Base-by-base conservation (phyloP, 768 basidiomycete species). In the Fomitopsis serialis region DNA sequence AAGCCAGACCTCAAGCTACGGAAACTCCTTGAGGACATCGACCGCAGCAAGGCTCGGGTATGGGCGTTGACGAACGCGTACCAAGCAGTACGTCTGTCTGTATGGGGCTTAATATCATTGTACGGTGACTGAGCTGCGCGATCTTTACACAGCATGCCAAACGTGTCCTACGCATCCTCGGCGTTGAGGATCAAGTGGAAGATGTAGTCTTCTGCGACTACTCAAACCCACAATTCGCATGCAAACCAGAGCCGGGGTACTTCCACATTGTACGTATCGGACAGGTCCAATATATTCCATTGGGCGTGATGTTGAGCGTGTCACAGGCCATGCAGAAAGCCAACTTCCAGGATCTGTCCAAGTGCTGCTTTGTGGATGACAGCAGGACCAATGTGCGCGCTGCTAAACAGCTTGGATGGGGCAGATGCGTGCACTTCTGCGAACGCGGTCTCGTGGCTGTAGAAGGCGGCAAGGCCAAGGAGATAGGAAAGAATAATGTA, bases 41-140 rank as follows among this genome's bases (percentile, higher is more conserved):
- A 94, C 63, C 80, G 84, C 45, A 76, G 73, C 25, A 92, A 88
- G 66, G 80, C 76, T 9, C 78, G 82, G n/a, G 82, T 93, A 4
- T 93, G 91, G 91, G 89, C 80, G 2, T 69, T 93, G 42, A 94
- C 92, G 3, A 94, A 94, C 63, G 92, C 92, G 11, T 92, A 92
- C 66, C 75, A 76, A 52, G 73, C 79, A 22, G 91, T 91, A 67
- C 43, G 76, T 68, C 15, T n/a, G 11, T 19, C 27, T 24, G 7
- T n/a, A 24, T 35, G 29, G 19, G 23, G 22, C 15, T 43, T 2
- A 13, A 12, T 23, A 13, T 27, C 21, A 2, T 11, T 6, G 6
- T 11, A 23, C 53, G 40, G 46, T 51, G 36, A 23, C 1, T 40
- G 37, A 40, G 6, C 15, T 40, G 6, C 42, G 24, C 49, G 23